phyloP scores from a whole-genome alignment of 179 eudicot species.

The Nepenthes alata region DNA sequence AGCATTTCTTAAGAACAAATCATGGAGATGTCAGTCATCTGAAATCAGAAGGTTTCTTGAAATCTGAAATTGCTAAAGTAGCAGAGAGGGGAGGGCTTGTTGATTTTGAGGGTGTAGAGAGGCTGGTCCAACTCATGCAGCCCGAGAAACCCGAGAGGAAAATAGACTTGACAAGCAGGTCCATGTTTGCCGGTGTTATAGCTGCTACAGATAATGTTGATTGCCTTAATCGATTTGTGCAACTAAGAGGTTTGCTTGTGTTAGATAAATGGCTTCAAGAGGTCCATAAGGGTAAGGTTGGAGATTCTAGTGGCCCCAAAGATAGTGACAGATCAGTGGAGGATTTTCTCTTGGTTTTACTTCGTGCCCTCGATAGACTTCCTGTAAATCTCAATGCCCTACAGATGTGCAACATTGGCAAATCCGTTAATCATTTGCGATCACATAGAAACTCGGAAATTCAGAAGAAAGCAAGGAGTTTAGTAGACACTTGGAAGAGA shows the following conservation, averaged over 20 bases:
- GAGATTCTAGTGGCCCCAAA: conserved; percentile 39
- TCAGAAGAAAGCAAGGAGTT: conserved; percentile 76
- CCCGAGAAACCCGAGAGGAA: conserved; percentile 55
- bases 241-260: conserved; percentile 59
- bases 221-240: conserved; percentile 62
- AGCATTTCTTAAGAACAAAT: conserved; percentile 41
- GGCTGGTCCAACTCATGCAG: conserved; percentile 72
- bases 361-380: conserved; percentile 75
- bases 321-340: conserved; percentile 63
- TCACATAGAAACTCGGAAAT: conserved; percentile 71
- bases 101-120: conserved; percentile 56
- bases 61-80: conserved; percentile 54
- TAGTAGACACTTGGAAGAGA: conserved; percentile 94
- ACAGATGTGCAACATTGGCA: conserved; percentile 77
- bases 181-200: conserved; percentile 58
- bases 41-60: conserved; percentile 41
- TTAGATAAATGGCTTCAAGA: conserved; percentile 89
- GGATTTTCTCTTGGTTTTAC: conserved; percentile 65
- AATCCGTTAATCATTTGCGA: conserved; percentile 76
- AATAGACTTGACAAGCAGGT: conserved; percentile 40
- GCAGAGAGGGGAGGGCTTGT: conserved; percentile 70
- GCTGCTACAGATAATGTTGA: conserved; percentile 77
- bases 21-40: conserved; percentile 38
- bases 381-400: conserved; percentile 83
- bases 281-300: conserved; percentile 58